Base-by-base conservation (phyloP, 2,329 filamentous ascomycete genomes). In the Graphilbum sp. region DNA sequence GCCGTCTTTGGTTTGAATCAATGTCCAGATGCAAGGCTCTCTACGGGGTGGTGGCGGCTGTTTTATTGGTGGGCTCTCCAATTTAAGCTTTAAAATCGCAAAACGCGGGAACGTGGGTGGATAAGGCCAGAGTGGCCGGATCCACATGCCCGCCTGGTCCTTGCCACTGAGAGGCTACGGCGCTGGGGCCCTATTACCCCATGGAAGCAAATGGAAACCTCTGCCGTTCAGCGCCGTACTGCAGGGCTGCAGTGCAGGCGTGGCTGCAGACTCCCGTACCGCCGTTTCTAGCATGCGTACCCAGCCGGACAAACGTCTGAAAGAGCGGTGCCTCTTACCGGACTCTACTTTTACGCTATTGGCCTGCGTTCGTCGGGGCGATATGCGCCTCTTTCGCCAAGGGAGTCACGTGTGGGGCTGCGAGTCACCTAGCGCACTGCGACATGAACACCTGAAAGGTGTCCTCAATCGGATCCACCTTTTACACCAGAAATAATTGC, bases 91-190 rank as follows among this genome's bases (percentile, higher is more conserved):
- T 24, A 7, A 20, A n/a, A 32, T 4, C 5, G 19, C n/a, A n/a
- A 3, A 5, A 17, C 6, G 15, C 24, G 30, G 16, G 9, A 35
- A 18, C 19, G 12, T 13, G 2, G 24, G 11, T 4, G 18, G 29
- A 40, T 29, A 36, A 45, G 42, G 44, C 44, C 44, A 45, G 40
- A 41, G 44, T 45, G 44, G 44, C 44, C 40, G 40, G 32, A 43
- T 27, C 39, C 39, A 37, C 39, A 25, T 17, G 5, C 5, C 32
- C 21, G 34, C 18, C 21, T 23, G 10, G 20, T 12, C 11, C 5
- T 29, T 29, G 27, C 27, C 10, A 12, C 27, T n/a, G 6, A 6
- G 9, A n/a, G 38, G 29, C n/a, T n/a, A n/a, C n/a, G n/a, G n/a
- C n/a, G n/a, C n/a, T n/a, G n/a, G n/a, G n/a, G n/a, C n/a, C n/a